Evolutionary conservation across 1,139 yeast genomes (phyloP).

Genomic region (Geotrichum carabidarum): DNA sequence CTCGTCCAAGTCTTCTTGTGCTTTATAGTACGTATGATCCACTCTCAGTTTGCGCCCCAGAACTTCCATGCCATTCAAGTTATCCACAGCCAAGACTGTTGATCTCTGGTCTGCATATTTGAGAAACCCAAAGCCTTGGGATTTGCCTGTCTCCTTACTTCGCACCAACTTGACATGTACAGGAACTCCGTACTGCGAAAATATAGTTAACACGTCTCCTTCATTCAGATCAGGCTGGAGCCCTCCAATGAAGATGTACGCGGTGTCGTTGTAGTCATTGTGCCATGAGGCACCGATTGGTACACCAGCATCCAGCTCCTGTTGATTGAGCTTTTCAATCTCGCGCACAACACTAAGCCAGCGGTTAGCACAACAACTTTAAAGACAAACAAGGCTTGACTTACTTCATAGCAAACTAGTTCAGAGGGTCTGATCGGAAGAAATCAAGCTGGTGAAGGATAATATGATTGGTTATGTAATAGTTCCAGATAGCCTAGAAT

Average conservation of each 20-base stretch:
- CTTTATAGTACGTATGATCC: slow-evolving; percentile 68
- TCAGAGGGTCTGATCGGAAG: too few relatives aligned
- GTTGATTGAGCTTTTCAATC: slow-evolving; percentile 58
- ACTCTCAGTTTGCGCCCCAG: slow-evolving; percentile 59
- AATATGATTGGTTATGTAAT: too few relatives aligned
- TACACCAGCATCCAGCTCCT: slow-evolving; percentile 60
- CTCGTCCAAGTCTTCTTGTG: slow-evolving; percentile 45
- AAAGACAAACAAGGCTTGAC: background rate
- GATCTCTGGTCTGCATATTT: slow-evolving; percentile 80
- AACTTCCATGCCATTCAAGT: slow-evolving; percentile 66
- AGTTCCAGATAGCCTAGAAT: too few relatives aligned
- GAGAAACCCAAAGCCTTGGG: slow-evolving; percentile 74
- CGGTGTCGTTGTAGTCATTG: slow-evolving; percentile 69
- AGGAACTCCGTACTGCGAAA: slow-evolving; percentile 88
- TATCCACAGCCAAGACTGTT: slow-evolving; percentile 82
- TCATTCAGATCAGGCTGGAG: slow-evolving; percentile 61
- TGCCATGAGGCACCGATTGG: slow-evolving; percentile 77
- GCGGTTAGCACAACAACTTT: background rate
- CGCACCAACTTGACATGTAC: slow-evolving; percentile 69
- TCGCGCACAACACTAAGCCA: slow-evolving; percentile 31
- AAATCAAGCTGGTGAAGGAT: too few relatives aligned
- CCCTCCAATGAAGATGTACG: slow-evolving; percentile 65
- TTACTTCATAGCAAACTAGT: slow-evolving; percentile 12
- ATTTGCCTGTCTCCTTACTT: slow-evolving; percentile 61
- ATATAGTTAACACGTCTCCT: slow-evolving; percentile 68